Evolutionary conservation across 495 filamentous ascomycete genomes (phyloP).

Genomic region (Neurospora intermedia): DNA sequence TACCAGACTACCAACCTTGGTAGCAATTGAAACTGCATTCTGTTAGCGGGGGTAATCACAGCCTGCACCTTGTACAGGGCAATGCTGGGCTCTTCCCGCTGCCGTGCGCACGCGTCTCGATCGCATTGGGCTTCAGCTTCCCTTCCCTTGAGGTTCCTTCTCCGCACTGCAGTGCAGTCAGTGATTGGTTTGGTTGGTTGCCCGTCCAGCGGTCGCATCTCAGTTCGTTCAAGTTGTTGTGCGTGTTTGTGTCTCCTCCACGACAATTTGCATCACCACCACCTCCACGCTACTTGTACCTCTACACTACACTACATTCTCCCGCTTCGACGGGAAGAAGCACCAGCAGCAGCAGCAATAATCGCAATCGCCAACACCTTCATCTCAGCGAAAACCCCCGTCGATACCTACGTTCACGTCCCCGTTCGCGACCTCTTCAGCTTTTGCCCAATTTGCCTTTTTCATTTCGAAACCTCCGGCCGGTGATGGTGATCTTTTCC

Average conservation of each 20-base stretch:
- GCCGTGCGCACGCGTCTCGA: neutral
- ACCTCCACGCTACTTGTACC: neutral
- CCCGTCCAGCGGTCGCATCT: neutral
- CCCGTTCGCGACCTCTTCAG: neutral
- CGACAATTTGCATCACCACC: neutral
- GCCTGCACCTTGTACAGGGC: neutral
- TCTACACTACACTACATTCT: neutral
- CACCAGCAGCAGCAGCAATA: neutral
- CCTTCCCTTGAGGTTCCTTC: no score
- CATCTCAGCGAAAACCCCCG: neutral
- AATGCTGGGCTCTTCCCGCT: neutral
- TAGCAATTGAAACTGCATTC: rapidly evolving
- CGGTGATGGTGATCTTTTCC: no score
- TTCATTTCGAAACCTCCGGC: neutral
- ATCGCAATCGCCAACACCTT: neutral
- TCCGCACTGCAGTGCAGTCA: neutral
- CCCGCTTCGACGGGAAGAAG: neutral
- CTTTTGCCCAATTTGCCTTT: neutral
- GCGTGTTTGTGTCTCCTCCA: neutral
- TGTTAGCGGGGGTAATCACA: neutral
- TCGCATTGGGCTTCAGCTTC: neutral
- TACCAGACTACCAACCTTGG: neutral
- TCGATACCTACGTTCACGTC: neutral
- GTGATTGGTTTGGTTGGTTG: neutral
- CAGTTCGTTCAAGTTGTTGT: neutral